Percentiles rank a stretch among this genome's conserved stretches.
Evolutionary conservation across 2,329 filamentous ascomycete species (phyloP).

Genomic region (Xylariaceae sp.): DNA sequence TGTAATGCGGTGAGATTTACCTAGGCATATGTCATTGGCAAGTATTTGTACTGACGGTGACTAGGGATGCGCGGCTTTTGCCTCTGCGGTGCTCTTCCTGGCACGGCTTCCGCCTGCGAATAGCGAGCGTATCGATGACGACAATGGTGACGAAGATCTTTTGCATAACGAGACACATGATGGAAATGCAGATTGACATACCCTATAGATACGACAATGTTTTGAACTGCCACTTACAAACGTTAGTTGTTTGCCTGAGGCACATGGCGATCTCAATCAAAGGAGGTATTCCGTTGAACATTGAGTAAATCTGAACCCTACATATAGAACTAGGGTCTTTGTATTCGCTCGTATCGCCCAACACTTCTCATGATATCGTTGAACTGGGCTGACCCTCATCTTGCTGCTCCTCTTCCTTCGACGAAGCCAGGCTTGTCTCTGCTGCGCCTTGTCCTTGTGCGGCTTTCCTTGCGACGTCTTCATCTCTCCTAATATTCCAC

Average conservation of each 20-base stretch:
- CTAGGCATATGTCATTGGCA: neutral
- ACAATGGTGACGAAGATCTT: conserved; percentile 1
- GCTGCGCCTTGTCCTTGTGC: neutral
- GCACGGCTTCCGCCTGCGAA: conserved; percentile 42
- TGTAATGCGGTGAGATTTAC: conserved; percentile 55
- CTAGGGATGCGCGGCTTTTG: conserved; percentile 52
- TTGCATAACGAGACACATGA: too few relatives aligned
- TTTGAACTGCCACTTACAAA: too few relatives aligned
- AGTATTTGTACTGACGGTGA: neutral
- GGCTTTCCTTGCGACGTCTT: conserved; percentile 2
- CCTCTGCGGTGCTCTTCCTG: conserved; percentile 41
- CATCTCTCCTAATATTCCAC: conserved; percentile 32
- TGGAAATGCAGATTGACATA: too few relatives aligned
- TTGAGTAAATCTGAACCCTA: too few relatives aligned
- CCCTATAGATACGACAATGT: too few relatives aligned
- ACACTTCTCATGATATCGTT: neutral
- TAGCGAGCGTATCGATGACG: conserved; percentile 39
- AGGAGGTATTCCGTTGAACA: too few relatives aligned
- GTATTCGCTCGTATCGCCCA: neutral
- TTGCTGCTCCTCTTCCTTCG: neutral
- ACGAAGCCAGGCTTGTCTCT: conserved; percentile 1
- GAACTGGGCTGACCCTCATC: neutral
- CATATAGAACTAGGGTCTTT: too few relatives aligned
- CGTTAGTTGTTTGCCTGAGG: too few relatives aligned
- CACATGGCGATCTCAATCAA: too few relatives aligned